These are phyloP conservation scores for Tolypocladium capitatum DNA, from an alignment of 2,329 filamentous ascomycete genomes.

Conservation along the genomic window DNA sequence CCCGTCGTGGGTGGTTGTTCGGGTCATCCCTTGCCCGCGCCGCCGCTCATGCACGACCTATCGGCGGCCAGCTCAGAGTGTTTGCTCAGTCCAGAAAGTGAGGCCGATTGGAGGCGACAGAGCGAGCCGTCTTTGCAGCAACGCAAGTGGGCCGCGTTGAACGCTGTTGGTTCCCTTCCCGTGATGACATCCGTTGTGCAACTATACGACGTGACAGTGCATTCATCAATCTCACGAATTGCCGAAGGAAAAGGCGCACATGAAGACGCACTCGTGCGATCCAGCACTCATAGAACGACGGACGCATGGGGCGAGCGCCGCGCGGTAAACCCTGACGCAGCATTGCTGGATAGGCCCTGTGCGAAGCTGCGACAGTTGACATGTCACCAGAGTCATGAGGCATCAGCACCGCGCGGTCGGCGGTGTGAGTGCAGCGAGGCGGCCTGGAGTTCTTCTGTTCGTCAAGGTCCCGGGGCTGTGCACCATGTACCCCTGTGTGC, in stretches of 20 bases:
- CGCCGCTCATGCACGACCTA: neutral
- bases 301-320: neutral
- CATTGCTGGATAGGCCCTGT: neutral
- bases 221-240: neutral
- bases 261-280: neutral
- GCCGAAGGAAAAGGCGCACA: neutral
- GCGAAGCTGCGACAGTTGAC: neutral
- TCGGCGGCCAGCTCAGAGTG: neutral
- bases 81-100: neutral
- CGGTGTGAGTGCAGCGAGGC: neutral
- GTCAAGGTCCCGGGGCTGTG: too few species aligned
- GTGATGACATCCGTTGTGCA: neutral
- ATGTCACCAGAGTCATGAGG: neutral
- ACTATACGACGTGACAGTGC: neutral
- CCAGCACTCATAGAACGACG: neutral
- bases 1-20: neutral
- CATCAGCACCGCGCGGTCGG: neutral
- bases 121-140: neutral
- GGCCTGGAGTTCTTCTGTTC: neutral
- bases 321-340: too few species aligned
- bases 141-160: neutral
- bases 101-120: neutral
- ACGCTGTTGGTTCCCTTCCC: neutral
- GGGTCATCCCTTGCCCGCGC: neutral
- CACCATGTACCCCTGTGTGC: neutral